phyloP scores from a whole-genome alignment of 495 filamentous ascomycete genomes.

The Tirmania nivea region DNA sequence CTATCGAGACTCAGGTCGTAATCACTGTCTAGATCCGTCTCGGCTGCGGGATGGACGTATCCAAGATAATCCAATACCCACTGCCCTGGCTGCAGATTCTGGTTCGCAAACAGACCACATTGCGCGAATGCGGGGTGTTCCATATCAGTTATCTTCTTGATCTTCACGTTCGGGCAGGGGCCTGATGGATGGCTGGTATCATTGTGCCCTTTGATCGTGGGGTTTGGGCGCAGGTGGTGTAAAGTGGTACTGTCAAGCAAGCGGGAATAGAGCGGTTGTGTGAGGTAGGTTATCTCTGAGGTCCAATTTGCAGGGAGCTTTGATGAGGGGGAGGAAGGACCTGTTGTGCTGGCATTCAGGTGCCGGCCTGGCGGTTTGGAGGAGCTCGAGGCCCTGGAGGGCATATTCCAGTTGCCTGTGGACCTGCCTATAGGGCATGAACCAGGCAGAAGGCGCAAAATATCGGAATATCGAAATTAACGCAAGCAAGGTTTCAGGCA shows the following conservation, averaged over 20 bases:
- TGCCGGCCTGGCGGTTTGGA: too few relatives aligned
- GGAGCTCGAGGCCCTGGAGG: too few relatives aligned
- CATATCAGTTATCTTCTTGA: slow-evolving; percentile 30
- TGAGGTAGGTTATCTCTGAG: slow-evolving; percentile 29
- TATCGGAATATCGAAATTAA: too few relatives aligned
- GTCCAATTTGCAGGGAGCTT: slow-evolving; percentile 33
- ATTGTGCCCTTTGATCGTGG: too few relatives aligned
- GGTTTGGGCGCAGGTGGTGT: too few relatives aligned
- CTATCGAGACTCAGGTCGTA: slow-evolving; percentile 47
- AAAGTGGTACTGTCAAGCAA: too few relatives aligned
- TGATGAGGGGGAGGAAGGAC: background rate
- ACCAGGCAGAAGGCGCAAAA: too few relatives aligned
- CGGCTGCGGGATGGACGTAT: slow-evolving; percentile 28
- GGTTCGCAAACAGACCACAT: slow-evolving; percentile 40
- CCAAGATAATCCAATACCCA: slow-evolving; percentile 49
- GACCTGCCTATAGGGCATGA: too few relatives aligned
- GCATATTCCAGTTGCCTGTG: too few relatives aligned
- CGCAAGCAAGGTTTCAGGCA: too few relatives aligned
- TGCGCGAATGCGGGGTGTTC: slow-evolving; percentile 43
- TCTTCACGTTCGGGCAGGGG: slow-evolving; percentile 29
- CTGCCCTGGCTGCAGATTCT: slow-evolving; percentile 31
- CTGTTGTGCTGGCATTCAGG: too few relatives aligned
- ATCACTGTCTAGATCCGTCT: slow-evolving; percentile 27
- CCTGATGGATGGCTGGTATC: slow-evolving; percentile 5
- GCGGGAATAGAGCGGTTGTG: slow-evolving; percentile 26